A percentile compares a stretch with the other conserved stretches of the same genome.
These are phyloP conservation scores for Medicago lupulina DNA, from an alignment of 306 rosid genomes.

Conservation along the genomic window DNA sequence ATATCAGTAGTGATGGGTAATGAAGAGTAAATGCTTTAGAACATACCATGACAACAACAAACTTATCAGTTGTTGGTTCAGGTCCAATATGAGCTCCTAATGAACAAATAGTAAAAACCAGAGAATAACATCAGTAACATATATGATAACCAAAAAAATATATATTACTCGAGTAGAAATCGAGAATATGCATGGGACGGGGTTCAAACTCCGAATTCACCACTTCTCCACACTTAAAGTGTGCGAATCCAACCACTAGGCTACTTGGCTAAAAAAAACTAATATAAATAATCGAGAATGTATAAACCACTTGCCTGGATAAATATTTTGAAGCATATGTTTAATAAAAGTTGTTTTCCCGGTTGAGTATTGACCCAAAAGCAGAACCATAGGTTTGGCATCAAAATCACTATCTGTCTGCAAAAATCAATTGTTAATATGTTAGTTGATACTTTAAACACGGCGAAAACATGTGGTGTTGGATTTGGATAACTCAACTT, in stretches of 20 bases:
- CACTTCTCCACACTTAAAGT: too few species aligned
- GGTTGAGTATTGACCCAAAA: slow-evolving; percentile 97
- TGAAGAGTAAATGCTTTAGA: slow-evolving; percentile 21
- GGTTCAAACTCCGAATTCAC: too few species aligned
- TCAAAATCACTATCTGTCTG: slow-evolving; percentile 96
- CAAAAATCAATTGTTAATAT: slow-evolving; percentile 23
- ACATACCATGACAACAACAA: slow-evolving; percentile 96
- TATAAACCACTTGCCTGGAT: slow-evolving; percentile 76
- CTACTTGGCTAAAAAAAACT: too few species aligned
- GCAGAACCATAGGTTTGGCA: slow-evolving; percentile 97
- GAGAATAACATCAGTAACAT: slow-evolving; percentile 14
- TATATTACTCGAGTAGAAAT: slow-evolving; percentile 13
- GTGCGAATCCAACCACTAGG: too few species aligned
- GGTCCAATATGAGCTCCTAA: slow-evolving; percentile 99
- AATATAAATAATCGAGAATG: neutral
- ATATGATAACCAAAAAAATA: neutral
- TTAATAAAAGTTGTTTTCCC: slow-evolving; percentile 97
- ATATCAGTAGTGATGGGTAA: neutral
- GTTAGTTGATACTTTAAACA: neutral
- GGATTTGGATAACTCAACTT: too few species aligned
- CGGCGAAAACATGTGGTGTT: too few species aligned
- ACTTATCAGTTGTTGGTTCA: slow-evolving; percentile 97
- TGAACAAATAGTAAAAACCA: slow-evolving; percentile 28
- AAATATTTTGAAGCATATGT: slow-evolving; percentile 76
- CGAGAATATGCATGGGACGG: neutral